Conservation (phyloP, 805 yeast species). For the Candida dajiaensis region DNA sequence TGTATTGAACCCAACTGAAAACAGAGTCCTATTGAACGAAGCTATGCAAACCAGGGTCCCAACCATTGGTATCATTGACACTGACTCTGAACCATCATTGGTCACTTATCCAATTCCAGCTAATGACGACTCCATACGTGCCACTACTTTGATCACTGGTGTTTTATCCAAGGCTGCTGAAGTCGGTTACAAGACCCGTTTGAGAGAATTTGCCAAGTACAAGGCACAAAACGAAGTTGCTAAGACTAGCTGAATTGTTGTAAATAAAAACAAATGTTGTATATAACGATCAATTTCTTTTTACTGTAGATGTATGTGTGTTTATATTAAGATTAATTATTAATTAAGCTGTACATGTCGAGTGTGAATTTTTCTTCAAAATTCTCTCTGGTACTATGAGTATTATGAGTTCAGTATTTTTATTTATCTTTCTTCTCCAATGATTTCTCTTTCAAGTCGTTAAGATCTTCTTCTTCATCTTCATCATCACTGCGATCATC, state of each 20-base stretch:
- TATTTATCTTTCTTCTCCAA: slow-evolving; percentile 6
- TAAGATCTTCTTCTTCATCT: slow-evolving; percentile 41
- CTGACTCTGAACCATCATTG: slow-evolving; percentile 84
- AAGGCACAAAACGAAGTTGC: background rate
- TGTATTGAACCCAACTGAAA: slow-evolving; percentile 81
- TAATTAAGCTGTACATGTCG: background rate
- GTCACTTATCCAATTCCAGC: slow-evolving; percentile 96
- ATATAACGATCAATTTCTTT: background rate
- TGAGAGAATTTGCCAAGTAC: slow-evolving; percentile 10
- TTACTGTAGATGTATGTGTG: too few species aligned
- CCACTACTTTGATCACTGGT: slow-evolving; percentile 75
- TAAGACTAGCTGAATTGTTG: background rate
- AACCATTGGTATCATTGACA: slow-evolving; percentile 89
- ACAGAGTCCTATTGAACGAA: slow-evolving; percentile 73
- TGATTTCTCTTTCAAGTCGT: background rate
- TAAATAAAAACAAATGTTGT: background rate
- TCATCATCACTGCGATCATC: slow-evolving; percentile 92
- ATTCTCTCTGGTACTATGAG: too few species aligned
- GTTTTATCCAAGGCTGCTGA: slow-evolving; percentile 82
- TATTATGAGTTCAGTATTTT: background rate
- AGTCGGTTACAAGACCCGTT: slow-evolving; percentile 48
- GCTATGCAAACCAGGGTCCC: slow-evolving; percentile 82
- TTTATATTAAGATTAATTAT: background rate
- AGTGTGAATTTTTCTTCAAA: background rate
- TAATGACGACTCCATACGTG: slow-evolving; percentile 85